Base-by-base conservation (phyloP, 768 basidiomycete species). In the Galerina sulciceps region DNA sequence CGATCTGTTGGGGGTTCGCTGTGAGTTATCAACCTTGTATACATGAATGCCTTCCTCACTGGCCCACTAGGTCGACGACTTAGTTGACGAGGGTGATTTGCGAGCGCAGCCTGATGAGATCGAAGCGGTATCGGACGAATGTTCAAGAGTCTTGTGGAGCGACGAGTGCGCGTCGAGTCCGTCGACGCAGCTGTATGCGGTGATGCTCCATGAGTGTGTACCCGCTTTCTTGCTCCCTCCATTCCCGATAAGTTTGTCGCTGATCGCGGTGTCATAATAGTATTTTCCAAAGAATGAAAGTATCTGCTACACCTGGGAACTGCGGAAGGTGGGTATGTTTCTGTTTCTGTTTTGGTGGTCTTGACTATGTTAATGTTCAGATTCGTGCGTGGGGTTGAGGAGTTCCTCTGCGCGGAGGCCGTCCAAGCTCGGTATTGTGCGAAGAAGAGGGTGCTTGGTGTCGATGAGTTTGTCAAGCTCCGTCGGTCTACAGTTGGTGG, bases 141-240 rank as follows among this genome's bases (percentile, higher is more conserved):
- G n/a, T n/a, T n/a, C n/a, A n/a, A n/a, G n/a, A n/a, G n/a, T n/a
- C n/a, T n/a, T n/a, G 65, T 0, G 37, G 65, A 38, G 66, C 1
- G 18, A 63, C 26, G 53, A 63, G 41, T 36, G 45, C 10, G n/a
- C n/a, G n/a, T n/a, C n/a, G n/a, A n/a, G n/a, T n/a, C 45, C 44
- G 6, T 13, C 35, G 9, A 54, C 63, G 13, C 45, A 11, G 2
- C 58, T 63, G 5, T 59, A 66, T 38, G 67, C 65, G 9, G 35
- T 41, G 10, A 68, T 68, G 65, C 59, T 66, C 10, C 58, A 66
- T 38, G 63, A 66, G 67, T 68, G 46, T n/a, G n/a, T n/a, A n/a
- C n/a, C n/a, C n/a, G n/a, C n/a, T n/a, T n/a, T n/a, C n/a, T n/a
- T n/a, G n/a, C n/a, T n/a, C n/a, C n/a, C n/a, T n/a, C n/a, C n/a